Evolutionary conservation across 1,139 yeast species (phyloP), one percentile per base, ranked within the genome.

Genomic region (Yamadazyma mexicana): DNA sequence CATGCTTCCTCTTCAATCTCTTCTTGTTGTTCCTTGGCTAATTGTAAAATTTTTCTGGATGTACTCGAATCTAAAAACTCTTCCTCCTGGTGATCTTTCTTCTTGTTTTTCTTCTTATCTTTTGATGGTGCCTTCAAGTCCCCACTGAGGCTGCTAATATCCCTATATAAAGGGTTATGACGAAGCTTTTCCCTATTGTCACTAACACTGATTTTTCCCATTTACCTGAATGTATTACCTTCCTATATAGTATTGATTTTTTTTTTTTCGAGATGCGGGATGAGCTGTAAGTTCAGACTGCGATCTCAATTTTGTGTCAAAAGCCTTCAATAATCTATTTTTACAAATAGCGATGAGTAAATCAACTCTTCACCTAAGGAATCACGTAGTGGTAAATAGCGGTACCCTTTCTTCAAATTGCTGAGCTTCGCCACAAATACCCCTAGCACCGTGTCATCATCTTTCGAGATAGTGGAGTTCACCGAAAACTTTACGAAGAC

Each of bases 1-100:
- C 82, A 88, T 57, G 87, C 95, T 6, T 63, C 70, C 42, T 77
- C 86, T 23, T n/a, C n/a, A n/a, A 91, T 62, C 59, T 92, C 98
- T 34, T 87, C 91, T 60, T 89, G 97, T 65, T 92, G 98, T 54
- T 85, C 92, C 53, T 78, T 82, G 12, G 98, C 98, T 49, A 92
- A 72, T 58, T 85, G 87, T 48, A 92, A 71, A 61, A 92, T 91
- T 66, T 81, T 88, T 62, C 95, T 76, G 1, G 98, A 87, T 27
- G 88, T 72, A 20, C 80, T 72, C 15, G 97, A 87, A 66, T 91
- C 97, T 34, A 92, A 74, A 52, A 66, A 83, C 33, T 77, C 83
- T 42, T 84, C 91, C 17, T 69, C 80, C 27, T 67, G 68, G 78
- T 17, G 68, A 40, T 65, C 37, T 58, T 58, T 45, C 51, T 49